Base-by-base conservation (phyloP, 2,329 filamentous ascomycete species). In the Aspergillus sp. region DNA sequence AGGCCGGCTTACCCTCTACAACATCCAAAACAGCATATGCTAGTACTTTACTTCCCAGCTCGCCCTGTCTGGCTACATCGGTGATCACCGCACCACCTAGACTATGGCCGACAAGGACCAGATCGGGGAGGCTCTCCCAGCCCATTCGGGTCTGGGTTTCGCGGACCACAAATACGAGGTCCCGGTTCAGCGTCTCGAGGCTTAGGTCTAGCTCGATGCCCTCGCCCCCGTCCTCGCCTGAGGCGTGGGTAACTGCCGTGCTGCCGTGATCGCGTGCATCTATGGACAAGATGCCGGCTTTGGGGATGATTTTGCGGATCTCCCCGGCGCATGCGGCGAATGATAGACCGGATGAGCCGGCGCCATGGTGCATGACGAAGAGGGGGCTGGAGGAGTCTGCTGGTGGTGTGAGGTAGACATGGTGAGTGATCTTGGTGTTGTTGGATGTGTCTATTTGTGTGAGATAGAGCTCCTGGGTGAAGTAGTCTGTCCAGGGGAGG, bases 281-380 rank as follows among this genome's bases (percentile, higher is more conserved):
- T 10, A 93, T 75, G 3, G 92, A 91, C 19, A 99, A 83, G 43
- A 98, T 85, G 1, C 95, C 96, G 2, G 93, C 91, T 6, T 86
- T 82, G 0, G 95, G 91, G 45, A 97, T 81, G 6, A 86, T 82
- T 73, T 89, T 91, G 56, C 89, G 85, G 63, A 98, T 87, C 73
- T 96, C 90, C 48, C 86, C 83, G 2, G 89, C 87, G 62, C 96
- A 87, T 4, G 91, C 83, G 5, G 93, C 93, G 77, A 98, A 99
- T 2, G 92, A 96, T 60, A 98, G 85, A 6, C 91, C 96, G 0
- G 93, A 97, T 4, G 93, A 96, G 15, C 95, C 95, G 43, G 91
- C 95, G 41, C 95, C 95, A 78, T 99, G 95, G 73, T 99, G 95
- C 78, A 91, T 91, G 61, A 98, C 89, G 76, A 99, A 93, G 5